Conservation (phyloP, 345 rosid species). For the Chamaenerion angustifolium region DNA sequence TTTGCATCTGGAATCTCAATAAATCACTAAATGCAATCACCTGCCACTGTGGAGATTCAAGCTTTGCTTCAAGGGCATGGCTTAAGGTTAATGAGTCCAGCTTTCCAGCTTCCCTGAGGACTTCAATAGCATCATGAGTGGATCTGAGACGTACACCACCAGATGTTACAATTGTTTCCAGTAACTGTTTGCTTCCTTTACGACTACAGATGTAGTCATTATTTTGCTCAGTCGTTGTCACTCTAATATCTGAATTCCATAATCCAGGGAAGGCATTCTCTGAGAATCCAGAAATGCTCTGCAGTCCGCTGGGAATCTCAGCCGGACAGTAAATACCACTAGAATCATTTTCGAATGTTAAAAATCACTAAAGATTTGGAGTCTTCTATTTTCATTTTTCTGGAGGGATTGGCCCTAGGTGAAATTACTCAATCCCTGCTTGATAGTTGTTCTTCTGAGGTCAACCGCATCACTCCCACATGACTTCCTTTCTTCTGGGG, state of each 20-base stretch:
- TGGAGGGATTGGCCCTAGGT: slow-evolving; percentile 69
- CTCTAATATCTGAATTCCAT: slow-evolving; percentile 48
- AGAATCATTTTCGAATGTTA: slow-evolving; percentile 53
- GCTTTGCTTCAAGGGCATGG: slow-evolving; percentile 73
- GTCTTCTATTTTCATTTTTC: too few species aligned
- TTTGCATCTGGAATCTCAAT: too few species aligned
- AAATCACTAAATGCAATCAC: too few species aligned
- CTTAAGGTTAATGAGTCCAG: slow-evolving; percentile 62
- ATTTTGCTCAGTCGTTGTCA: slow-evolving; percentile 17
- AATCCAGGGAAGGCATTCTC: slow-evolving; percentile 34
- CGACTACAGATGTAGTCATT: slow-evolving; percentile 36
- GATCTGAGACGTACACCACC: slow-evolving; percentile 96
- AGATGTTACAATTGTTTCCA: slow-evolving; percentile 87
- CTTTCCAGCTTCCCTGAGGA: slow-evolving; percentile 72
- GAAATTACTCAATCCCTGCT: slow-evolving; percentile 73
- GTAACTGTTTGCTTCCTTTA: slow-evolving; percentile 45
- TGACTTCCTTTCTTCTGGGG: slow-evolving; percentile 74
- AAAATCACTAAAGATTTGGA: slow-evolving; percentile 69
- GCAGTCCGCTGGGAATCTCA: slow-evolving; percentile 34
- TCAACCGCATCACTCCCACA: slow-evolving; percentile 90
- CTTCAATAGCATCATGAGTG: slow-evolving; percentile 82
- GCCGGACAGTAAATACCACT: slow-evolving; percentile 63
- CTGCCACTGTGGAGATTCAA: slow-evolving; percentile 90
- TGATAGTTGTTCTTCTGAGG: slow-evolving; percentile 83
- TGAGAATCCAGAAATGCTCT: slow-evolving; percentile 30